These are phyloP conservation scores for Parasitella parasitica DNA, from an alignment of 371 early-diverging fungal genomes.

Conservation along the genomic window DNA sequence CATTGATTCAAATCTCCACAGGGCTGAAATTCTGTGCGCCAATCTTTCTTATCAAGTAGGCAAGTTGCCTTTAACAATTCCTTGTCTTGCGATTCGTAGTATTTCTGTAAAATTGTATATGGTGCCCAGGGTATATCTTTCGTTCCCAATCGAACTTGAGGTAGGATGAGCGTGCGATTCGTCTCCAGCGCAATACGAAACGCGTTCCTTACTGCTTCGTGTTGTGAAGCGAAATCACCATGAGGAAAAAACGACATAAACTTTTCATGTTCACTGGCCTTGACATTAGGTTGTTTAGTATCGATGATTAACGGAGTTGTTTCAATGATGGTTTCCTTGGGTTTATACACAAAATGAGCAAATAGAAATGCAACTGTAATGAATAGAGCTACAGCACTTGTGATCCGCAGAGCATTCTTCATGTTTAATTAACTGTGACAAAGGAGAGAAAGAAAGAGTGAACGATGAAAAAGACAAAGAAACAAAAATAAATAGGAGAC, in stretches of 20 bases:
- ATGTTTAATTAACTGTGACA: neutral
- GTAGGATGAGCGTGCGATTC: conserved; percentile 30
- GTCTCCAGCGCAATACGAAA: conserved; percentile 32
- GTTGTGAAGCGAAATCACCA: conserved; percentile 34
- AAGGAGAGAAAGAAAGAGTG: neutral
- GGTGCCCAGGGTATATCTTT: conserved; percentile 14
- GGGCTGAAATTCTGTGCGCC: conserved; percentile 12
- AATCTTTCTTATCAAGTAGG: neutral
- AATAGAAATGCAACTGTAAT: neutral
- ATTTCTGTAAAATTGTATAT: conserved; percentile 10
- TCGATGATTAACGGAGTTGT: neutral
- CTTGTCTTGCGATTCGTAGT: conserved; percentile 23
- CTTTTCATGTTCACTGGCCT: conserved; percentile 1
- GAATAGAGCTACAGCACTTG: neutral
- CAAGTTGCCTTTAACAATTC: neutral
- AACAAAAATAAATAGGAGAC: no score
- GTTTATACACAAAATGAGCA: neutral
- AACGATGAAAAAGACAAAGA: no score
- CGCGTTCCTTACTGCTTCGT: conserved; percentile 32
- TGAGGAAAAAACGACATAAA: conserved; percentile 42
- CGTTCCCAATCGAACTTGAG: conserved; percentile 22
- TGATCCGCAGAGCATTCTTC: neutral
- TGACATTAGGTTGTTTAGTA: neutral
- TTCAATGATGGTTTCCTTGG: neutral
- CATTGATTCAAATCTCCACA: conserved; percentile 13